Conservation (phyloP, 805 yeast species). For the Yueomyces sp. region DNA sequence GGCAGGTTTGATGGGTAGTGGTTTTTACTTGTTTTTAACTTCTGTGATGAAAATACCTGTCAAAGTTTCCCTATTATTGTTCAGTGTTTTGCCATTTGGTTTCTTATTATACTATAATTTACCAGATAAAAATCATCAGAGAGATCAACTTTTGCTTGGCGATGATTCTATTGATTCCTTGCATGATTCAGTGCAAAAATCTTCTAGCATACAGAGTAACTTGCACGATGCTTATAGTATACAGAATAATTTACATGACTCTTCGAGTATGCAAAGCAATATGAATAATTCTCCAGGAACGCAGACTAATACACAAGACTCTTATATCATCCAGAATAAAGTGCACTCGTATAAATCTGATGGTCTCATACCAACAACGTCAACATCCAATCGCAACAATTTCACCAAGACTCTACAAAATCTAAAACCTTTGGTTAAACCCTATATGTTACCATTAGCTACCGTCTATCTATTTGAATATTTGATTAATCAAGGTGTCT, state of each 20-base stretch:
- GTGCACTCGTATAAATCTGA: not conserved
- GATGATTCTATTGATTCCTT: too few species aligned
- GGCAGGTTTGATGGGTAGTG: conserved; percentile 82
- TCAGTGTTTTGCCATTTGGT: conserved; percentile 42
- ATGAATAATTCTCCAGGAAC: too few species aligned
- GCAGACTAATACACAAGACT: not conserved
- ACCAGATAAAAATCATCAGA: not conserved
- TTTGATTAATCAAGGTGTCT: conserved; percentile 78
- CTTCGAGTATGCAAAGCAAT: not conserved
- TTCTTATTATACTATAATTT: conserved; percentile 29
- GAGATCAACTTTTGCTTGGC: too few species aligned
- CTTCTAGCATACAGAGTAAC: not conserved
- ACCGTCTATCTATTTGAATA: conserved; percentile 81
- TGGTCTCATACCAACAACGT: not conserved
- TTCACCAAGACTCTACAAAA: conserved; percentile 8
- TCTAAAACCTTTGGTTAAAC: conserved; percentile 28
- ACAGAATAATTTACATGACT: not conserved
- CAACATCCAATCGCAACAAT: conserved; percentile 9
- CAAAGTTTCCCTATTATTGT: conserved; percentile 39
- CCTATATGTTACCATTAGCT: conserved; percentile 74
- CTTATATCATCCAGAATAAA: not conserved
- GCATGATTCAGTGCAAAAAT: too few species aligned
- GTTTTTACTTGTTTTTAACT: conserved; percentile 56
- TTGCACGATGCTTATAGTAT: not conserved
- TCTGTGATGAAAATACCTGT: conserved; percentile 50